A percentile compares a stretch with the other conserved stretches of the same genome.
These are phyloP conservation scores for Peronospora farinosa DNA, from an alignment of 352 stramenopile genomes.

Conservation along the genomic window DNA sequence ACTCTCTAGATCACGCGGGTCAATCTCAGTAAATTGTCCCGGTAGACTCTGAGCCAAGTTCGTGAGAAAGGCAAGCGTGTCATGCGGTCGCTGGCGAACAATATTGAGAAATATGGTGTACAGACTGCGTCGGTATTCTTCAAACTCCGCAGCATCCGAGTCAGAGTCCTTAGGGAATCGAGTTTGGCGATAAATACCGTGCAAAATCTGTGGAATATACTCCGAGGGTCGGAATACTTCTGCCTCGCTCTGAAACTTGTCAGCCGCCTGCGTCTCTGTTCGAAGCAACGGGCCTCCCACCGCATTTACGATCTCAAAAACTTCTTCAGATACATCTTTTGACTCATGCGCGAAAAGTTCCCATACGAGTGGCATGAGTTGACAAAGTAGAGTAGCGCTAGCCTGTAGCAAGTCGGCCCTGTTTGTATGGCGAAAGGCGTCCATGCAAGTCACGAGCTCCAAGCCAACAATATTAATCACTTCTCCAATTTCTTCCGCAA, in stretches of 20 bases:
- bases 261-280: conserved; percentile 34
- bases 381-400: conserved; percentile 52
- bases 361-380: conserved; percentile 79
- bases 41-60: conserved; percentile 55
- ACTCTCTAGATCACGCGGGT: conserved; percentile 64
- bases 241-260: conserved; percentile 17
- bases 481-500: conserved; percentile 76
- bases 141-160: conserved; percentile 77
- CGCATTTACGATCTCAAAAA: conserved; percentile 82
- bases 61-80: conserved; percentile 61
- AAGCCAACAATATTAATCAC: conserved; percentile 78
- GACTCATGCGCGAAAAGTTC: conserved; percentile 74
- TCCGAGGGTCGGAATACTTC: conserved; percentile 70
- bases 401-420: conserved; percentile 37
- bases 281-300: conserved; percentile 60
- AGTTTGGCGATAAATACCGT: conserved; percentile 80
- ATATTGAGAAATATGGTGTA: conserved; percentile 88
- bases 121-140: conserved; percentile 74
- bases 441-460: conserved; percentile 75
- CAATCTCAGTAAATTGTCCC: conserved; percentile 44
- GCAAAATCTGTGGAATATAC: conserved; percentile 73
- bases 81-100: conserved; percentile 57
- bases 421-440: conserved; percentile 64
- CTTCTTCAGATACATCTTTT: conserved; percentile 80
- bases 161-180: conserved; percentile 68